These are phyloP conservation scores for Wickerhamiella azyma DNA, from an alignment of 805 yeast species.

Conservation along the genomic window DNA sequence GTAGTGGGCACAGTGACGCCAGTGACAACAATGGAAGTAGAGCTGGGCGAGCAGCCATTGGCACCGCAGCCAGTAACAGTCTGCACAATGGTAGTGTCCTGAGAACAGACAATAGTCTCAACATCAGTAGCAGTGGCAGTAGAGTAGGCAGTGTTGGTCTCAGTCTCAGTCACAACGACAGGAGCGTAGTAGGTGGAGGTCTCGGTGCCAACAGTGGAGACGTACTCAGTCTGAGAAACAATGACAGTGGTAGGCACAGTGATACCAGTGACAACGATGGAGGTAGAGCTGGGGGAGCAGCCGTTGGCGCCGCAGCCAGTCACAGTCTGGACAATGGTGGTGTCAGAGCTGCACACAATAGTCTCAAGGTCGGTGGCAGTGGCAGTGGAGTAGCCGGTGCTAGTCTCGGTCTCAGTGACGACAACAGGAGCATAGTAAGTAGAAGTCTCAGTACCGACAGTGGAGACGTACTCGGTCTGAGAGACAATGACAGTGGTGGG, in stretches of 20 bases:
- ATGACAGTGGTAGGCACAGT: constrained; percentile 9
- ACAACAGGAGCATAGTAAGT: constrained; percentile 6
- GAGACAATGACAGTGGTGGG: constrained; percentile 5
- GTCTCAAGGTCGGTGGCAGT: constrained; percentile 5
- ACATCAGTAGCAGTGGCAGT: constrained; percentile 6
- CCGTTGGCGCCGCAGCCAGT: constrained; percentile 2
- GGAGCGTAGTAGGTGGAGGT: constrained; percentile 9
- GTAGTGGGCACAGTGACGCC: constrained; percentile 7
- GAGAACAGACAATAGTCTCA: not conserved
- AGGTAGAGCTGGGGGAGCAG: constrained; percentile 5
- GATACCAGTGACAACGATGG: constrained; percentile 1
- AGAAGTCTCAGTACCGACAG: not conserved
- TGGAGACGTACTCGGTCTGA: not conserved
- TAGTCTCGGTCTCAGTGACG: constrained; percentile 6
- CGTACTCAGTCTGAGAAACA: constrained; percentile 1
- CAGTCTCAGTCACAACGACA: constrained; percentile 6
- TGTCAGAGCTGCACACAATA: constrained; percentile 4
- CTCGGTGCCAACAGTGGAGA: constrained; percentile 2
- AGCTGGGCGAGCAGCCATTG: not conserved
- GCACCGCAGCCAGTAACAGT: constrained; percentile 6
- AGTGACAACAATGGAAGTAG: constrained; percentile 4
- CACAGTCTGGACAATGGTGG: constrained; percentile 6
- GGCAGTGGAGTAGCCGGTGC: not conserved
- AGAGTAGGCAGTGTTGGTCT: constrained; percentile 4
- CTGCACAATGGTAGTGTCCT: constrained; percentile 5